A percentile compares a stretch with the other conserved stretches of the same genome.
These are phyloP conservation scores for Agrocybe praecox DNA, from an alignment of 768 basidiomycete species.

Conservation along the genomic window DNA sequence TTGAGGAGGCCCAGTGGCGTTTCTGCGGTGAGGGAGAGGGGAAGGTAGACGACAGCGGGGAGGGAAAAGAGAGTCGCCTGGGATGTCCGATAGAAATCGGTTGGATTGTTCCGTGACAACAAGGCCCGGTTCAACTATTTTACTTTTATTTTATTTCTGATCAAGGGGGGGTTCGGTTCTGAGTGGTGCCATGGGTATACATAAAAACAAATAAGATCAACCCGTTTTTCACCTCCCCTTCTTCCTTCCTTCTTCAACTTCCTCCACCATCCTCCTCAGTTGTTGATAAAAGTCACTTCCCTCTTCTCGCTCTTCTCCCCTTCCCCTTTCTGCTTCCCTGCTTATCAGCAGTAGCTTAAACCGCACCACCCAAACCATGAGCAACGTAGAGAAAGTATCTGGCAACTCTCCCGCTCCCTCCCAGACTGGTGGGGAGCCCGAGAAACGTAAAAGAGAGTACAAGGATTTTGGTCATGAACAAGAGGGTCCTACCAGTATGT, in stretches of 20 bases:
- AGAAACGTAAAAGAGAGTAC: slow-evolving; percentile 78
- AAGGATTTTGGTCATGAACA: slow-evolving; percentile 83
- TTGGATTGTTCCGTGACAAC: slow-evolving; percentile 9
- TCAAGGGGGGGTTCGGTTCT: slow-evolving; percentile 9
- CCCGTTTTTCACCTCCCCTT: slow-evolving; percentile 3
- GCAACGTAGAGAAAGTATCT: slow-evolving; percentile 55
- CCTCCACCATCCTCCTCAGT: not conserved
- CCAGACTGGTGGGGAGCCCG: slow-evolving; percentile 26
- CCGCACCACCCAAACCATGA: slow-evolving; percentile 20
- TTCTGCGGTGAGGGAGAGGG: not conserved
- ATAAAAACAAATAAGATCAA: slow-evolving; percentile 23
- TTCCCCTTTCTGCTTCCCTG: slow-evolving; percentile 15
- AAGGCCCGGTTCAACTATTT: slow-evolving; percentile 10
- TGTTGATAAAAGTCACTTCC: not conserved
- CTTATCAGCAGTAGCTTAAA: slow-evolving; percentile 10
- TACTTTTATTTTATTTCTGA: slow-evolving; percentile 2
- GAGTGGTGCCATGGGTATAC: slow-evolving; percentile 7
- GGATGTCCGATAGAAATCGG: slow-evolving; percentile 12
- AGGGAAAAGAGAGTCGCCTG: too few species aligned
- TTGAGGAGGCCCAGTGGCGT: not conserved
- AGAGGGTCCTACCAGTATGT: slow-evolving; percentile 68
- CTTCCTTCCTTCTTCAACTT: not conserved
- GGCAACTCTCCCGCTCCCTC: slow-evolving; percentile 38
- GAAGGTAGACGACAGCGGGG: too few species aligned
- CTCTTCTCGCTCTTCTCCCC: slow-evolving; percentile 1